Evolutionary conservation across 1,139 yeast genomes (phyloP).

Genomic region (Yamadazyma jaroonii): DNA sequence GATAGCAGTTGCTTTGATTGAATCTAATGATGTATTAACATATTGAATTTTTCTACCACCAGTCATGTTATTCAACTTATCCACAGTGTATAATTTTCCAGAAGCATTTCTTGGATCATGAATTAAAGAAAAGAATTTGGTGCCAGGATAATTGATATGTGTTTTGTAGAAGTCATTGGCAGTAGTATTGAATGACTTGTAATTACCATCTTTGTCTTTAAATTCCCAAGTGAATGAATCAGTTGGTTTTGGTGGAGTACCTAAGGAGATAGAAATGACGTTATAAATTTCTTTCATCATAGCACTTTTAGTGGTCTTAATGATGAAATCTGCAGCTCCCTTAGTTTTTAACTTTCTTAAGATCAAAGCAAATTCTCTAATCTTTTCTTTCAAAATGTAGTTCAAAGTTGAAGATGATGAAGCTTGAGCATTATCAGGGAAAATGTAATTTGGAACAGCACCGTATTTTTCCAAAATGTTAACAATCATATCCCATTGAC

Average conservation of each 20-base stretch:
- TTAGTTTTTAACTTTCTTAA: slow-evolving; percentile 47
- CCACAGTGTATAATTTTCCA: slow-evolving; percentile 63
- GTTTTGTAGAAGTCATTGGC: slow-evolving; percentile 62
- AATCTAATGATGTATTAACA: slow-evolving; percentile 61
- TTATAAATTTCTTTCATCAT: slow-evolving; percentile 64
- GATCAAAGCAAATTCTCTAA: slow-evolving; percentile 72
- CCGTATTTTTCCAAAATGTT: slow-evolving; percentile 77
- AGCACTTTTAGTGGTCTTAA: slow-evolving; percentile 34
- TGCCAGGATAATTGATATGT: slow-evolving; percentile 51
- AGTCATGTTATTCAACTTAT: slow-evolving; percentile 66
- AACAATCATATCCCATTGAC: slow-evolving; percentile 81
- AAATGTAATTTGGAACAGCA: slow-evolving; percentile 66
- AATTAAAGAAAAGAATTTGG: slow-evolving; percentile 60
- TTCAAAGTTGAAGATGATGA: slow-evolving; percentile 57
- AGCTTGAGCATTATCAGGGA: slow-evolving; percentile 72
- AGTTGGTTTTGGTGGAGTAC: slow-evolving; percentile 72
- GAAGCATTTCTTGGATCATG: slow-evolving; percentile 78
- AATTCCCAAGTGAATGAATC: slow-evolving; percentile 73
- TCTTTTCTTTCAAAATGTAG: slow-evolving; percentile 58
- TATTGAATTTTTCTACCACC: slow-evolving; percentile 69
- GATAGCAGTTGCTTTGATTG: slow-evolving; percentile 58
- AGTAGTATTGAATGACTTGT: slow-evolving; percentile 50
- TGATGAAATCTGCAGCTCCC: slow-evolving; percentile 21
- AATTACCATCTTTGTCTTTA: slow-evolving; percentile 67
- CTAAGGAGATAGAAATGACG: slow-evolving; percentile 63